Evolutionary conservation across 1,139 yeast genomes (phyloP), one percentile per base, ranked within the genome.

Genomic region (Taiozyma sp.): DNA sequence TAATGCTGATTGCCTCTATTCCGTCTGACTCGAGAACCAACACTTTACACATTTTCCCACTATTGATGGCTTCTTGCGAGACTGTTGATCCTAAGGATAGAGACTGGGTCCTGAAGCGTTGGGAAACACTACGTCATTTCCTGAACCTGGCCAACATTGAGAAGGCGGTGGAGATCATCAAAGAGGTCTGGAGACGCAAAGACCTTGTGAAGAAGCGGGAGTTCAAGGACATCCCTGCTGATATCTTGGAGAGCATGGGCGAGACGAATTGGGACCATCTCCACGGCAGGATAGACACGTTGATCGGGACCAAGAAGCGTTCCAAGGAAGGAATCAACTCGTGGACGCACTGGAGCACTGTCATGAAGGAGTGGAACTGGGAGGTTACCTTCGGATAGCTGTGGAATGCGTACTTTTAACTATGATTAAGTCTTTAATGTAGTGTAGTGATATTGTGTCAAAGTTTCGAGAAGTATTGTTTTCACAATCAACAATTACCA

Each of bases 311-410:
- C 13, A 78, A 71, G 51, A 65, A 74, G 23, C 52, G 68, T 16
- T 79, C 79, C 22, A 74, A 70, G 43, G 75, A 72, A 44, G 77
- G 79, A 1, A 70, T 81, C 43, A 71, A 72, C 49, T 75, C 81
- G 32, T 73, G 77, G 66, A 68, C 81, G n/a, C 88, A 83, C 63
- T 84, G 90, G 90, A 79, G 82, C 49, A 69, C 78, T 0, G 80
- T 84, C 13, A 84, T 83, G 88, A 78, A 79, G 58, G 88, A 83
- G 57, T 83, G 89, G 89, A 83, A 84, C 1, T 83, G 89, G 88
- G 88, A 84, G 63, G 83, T 84, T 14, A 64, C 83, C 14, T 58
- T 61, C 51, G 65, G 62, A 3, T 58, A n/a, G 42, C 5, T 32
- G 4, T 14, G 36, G n/a, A 32, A 32, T n/a, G 36, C 36, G 36